Evolutionary conservation across 768 basidiomycete species (phyloP), one percentile per base, ranked within the genome.

Genomic region (Amanita phalloides): DNA sequence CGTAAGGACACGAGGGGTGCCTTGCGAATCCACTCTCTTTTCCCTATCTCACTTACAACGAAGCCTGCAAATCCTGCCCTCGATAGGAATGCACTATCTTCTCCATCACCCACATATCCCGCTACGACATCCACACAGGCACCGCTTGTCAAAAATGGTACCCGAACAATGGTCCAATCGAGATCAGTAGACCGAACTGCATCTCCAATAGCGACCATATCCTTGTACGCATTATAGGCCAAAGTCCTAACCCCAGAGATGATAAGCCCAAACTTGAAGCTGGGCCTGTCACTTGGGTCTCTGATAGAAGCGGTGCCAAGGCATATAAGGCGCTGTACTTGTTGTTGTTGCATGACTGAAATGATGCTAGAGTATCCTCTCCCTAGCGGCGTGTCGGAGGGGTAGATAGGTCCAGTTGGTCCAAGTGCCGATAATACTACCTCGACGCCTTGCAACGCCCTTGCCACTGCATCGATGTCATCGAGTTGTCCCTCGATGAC

Each of bases 161-260:
- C 84, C 32, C 86, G 71, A 28, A 72, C 79, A 42, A 87, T 77
- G 6, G 84, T 88, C 82, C 83, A 88, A 21, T 81, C 76, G 14
- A 86, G 58, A 17, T 75, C 71, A 0, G 66, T 65, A 11, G 62
- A 64, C 9, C 78, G 70, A 33, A 86, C 69, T 11, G 66, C 69
- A 45, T 82, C 69, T 14, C 82, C 85, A 50, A 84, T 73, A 1
- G 75, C 80, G 7, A 83, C 78, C 25, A 89, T 69, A 48, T 87
- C 86, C 33, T 72, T 76, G 60, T 84, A 90, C n/a, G 82, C 81
- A 44, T 67, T 71, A 33, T 66, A 66, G 0, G 76, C 79, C 42
- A 81, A 62, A 3, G 69, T 60, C 6, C 65, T 65, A 38, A 72
- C 64, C 39, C 68, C 65, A 63, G 60, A 62, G 33, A 82, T 69